Percentiles rank a stretch among this genome's conserved stretches.
Conservation (phyloP, 2,329 filamentous ascomycete species). For the Microcyclosporella mali region DNA sequence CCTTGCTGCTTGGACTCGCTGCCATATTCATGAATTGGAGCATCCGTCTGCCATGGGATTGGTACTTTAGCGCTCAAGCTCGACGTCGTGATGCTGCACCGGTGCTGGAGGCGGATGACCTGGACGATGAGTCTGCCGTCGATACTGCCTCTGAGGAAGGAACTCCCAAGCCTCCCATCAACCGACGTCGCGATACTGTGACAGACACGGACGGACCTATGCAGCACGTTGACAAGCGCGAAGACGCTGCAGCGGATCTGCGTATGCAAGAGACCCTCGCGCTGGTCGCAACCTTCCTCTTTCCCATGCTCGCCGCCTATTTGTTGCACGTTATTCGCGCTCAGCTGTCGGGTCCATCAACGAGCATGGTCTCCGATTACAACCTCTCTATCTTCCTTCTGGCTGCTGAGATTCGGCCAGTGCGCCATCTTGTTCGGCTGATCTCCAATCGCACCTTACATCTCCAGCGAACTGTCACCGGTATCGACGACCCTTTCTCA, state of each 20-base stretch:
- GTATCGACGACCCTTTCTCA: conserved; percentile 21
- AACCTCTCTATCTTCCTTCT: conserved; percentile 88
- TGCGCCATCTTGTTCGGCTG: conserved; percentile 74
- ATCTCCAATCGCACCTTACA: conserved; percentile 72
- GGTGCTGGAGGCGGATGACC: conserved; percentile 2
- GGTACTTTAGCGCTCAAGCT: conserved; percentile 47
- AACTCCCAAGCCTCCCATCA: conserved; percentile 12
- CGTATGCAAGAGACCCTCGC: conserved; percentile 69
- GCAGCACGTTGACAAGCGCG: conserved; percentile 15
- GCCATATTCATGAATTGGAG: conserved; percentile 90
- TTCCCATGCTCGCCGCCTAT: conserved; percentile 73
- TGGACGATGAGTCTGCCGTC: conserved; percentile 18
- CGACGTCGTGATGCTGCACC: conserved; percentile 19
- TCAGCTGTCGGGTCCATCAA: conserved; percentile 75
- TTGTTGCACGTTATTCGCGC: conserved; percentile 73
- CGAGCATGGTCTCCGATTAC: conserved; percentile 84
- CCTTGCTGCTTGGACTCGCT: conserved; percentile 71
- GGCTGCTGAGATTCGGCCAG: conserved; percentile 75
- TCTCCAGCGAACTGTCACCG: conserved; percentile 64
- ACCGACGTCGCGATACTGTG: conserved; percentile 4
- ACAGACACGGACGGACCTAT: conserved; percentile 3
- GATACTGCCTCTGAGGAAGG: conserved; percentile 20
- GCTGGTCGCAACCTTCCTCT: conserved; percentile 69
- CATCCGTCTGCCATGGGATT: conserved; percentile 76
- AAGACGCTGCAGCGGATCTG: conserved; percentile 54